Base-by-base conservation (phyloP, 1,284 basidiomycete species). In the Ceratobasidium sp. region DNA sequence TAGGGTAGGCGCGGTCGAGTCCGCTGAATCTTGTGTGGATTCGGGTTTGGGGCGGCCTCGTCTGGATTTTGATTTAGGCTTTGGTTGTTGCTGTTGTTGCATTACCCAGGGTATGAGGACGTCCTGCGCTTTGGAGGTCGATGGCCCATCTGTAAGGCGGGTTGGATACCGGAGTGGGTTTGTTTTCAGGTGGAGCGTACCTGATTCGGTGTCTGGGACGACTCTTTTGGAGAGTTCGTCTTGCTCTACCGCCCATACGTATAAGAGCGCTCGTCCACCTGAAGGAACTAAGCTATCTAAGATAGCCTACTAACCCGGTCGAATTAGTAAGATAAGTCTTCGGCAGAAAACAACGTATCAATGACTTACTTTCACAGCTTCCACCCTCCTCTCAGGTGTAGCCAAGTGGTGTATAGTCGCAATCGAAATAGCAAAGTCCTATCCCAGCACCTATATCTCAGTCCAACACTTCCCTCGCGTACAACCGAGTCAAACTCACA, bases 201-300 rank as follows among this genome's bases (percentile, higher is more conserved):
- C 50, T 22, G 33, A 31, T 41, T 77, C 74, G 4, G 77, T 59
- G 19, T 72, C 74, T 9, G 90, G 89, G 31, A 95, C 88, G 78
- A 83, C 83, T 29, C 95, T 87, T 80, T 93, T 95, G 1, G 93
- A 95, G 5, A 90, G 83, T 45, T 89, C 87, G 74, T 97, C 95
- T 84, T 99, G 98, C 81, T 98, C 96, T 71, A 94, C 89, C 0
- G 97, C 97, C 98, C 98, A 99, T n/a, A 99, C 98, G 79, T 98
- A 98, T 79, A 99, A 92, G 78, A 99, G 86, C 74, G 96, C 87
- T 7, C 95, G 90, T 11, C 95, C 92, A 78, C 92, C 88, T 1
- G 79, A 74, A 6, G 90, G 85, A 1, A 89, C 89, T 48, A 94
- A 88, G 15, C 87, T 85, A 74, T 88, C 86, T n/a, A 96, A 81